Evolutionary conservation across 2,329 filamentous ascomycete species (phyloP), one percentile per base, ranked within the genome.

Genomic region (Fusarium sp.): DNA sequence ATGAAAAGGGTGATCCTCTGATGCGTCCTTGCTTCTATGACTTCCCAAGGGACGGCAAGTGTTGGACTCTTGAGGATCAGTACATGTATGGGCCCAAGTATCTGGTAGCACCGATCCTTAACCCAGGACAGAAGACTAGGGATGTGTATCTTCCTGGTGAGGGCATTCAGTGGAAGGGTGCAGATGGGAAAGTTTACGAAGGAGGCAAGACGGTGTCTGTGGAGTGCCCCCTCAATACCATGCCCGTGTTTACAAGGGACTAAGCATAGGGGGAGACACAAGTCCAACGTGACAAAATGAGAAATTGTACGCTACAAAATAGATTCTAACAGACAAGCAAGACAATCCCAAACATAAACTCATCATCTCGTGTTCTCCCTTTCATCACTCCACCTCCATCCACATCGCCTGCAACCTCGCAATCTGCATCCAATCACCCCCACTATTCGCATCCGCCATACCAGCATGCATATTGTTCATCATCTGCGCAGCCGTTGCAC

Each of bases 61-160:
- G 85, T 18, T 93, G 91, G 91, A 84, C 86, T 6, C 78, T 91
- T 4, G 88, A 90, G 61, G 86, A 86, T 35, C 87, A 92, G 82
- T 93, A 92, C 77, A 89, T 93, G 86, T 93, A 88, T 75, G 91
- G 91, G 0, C 77, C 81, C 18, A 88, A 86, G 77, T 92, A 92
- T 76, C 81, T 93, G 16, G 85, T 88, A 9, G 87, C 85, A 14
- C 91, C 91, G 0, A 84, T 93, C 0, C 75, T 92, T 65, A 77
- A 84, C n/a, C 79, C 88, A 0, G 86, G 86, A 0, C 80, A 86
- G 74, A 82, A 79, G 14, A 84, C 78, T 36, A 82, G 83, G 7
- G 81, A 79, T 7, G 86, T 88, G 0, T 92, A 92, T 77, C 79
- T 92, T 27, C 90, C 90, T 5, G 59, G 52, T 2, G n/a, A 18